Conservation (phyloP, 208 protist genomes). For the Trypanosoma grayi region DNA sequence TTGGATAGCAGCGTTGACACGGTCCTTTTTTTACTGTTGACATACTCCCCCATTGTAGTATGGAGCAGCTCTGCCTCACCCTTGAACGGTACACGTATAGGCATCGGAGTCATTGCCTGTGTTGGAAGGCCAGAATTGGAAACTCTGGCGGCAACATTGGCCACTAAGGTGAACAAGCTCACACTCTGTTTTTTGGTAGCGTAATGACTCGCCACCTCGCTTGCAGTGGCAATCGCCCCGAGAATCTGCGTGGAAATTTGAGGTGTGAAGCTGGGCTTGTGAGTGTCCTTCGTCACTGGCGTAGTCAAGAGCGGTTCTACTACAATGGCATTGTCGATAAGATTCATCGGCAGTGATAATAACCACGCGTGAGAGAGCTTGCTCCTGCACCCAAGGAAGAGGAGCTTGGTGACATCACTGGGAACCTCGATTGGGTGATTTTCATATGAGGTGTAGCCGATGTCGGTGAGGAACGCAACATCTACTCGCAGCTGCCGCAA, state of each 20-base stretch:
- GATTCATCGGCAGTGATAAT: constrained; percentile 19
- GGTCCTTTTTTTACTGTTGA: constrained; percentile 4
- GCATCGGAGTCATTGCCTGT: constrained; percentile 24
- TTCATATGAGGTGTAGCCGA: constrained; percentile 5
- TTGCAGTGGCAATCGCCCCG: constrained; percentile 26
- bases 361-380: constrained; percentile 11
- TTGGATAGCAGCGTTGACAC: constrained; percentile 19
- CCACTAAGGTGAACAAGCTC: constrained; percentile 32
- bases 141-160: constrained; percentile 34
- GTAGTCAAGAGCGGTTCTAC: constrained; percentile 21
- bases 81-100: constrained; percentile 16
- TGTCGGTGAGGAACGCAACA: constrained; percentile 21
- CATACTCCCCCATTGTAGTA: constrained; percentile 17
- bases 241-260: constrained; percentile 22
- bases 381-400: constrained; percentile 9
- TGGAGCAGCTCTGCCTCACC: constrained; percentile 36
- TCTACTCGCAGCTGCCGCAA: constrained; percentile 4
- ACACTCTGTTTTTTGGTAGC: constrained; percentile 21
- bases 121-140: neutral
- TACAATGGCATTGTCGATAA: constrained; percentile 22
- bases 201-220: constrained; percentile 30
- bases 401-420: constrained; percentile 15
- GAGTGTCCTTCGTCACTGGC: neutral
- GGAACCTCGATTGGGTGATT: constrained; percentile 16
- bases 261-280: neutral